These are phyloP conservation scores for Aspergillus flavus DNA, from an alignment of 2,329 filamentous ascomycete species.

Conservation along the genomic window DNA sequence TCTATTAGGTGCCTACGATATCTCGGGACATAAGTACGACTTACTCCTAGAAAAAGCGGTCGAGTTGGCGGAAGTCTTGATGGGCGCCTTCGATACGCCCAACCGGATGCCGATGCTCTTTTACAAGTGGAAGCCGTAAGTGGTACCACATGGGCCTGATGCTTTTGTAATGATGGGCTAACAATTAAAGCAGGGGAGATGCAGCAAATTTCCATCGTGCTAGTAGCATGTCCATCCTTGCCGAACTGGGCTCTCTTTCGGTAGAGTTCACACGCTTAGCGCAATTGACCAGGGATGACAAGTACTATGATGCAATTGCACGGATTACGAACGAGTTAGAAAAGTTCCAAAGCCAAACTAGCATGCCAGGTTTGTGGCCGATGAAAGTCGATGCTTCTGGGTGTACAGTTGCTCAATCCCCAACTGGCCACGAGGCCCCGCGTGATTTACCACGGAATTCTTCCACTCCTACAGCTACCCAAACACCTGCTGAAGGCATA, in stretches of 20 bases:
- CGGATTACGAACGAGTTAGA: conserved; percentile 81
- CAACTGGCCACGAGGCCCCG: conserved; percentile 14
- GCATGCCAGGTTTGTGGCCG: conserved; percentile 79
- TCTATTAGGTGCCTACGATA: conserved; percentile 80
- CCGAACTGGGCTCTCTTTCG: conserved; percentile 75
- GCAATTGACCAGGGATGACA: conserved; percentile 77
- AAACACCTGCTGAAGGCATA: conserved; percentile 9
- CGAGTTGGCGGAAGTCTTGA: conserved; percentile 77
- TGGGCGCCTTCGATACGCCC: conserved; percentile 85
- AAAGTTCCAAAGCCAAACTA: conserved; percentile 70
- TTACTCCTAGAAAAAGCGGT: conserved; percentile 75
- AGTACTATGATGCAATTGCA: conserved; percentile 88
- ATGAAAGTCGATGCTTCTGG: conserved; percentile 76
- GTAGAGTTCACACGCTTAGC: conserved; percentile 89
- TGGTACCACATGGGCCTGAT: conserved; percentile 13
- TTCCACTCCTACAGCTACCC: neutral
- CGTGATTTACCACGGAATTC: neutral
- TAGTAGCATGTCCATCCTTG: conserved; percentile 57
- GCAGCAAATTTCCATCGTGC: conserved; percentile 67
- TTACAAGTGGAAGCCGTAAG: conserved; percentile 73
- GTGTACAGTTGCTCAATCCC: conserved; percentile 57
- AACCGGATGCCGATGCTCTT: conserved; percentile 88
- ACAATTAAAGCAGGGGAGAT: conserved; percentile 42
- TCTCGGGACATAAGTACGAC: conserved; percentile 70
- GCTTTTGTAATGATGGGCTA: neutral